Evolutionary conservation across 1,284 basidiomycete genomes (phyloP), one percentile per base, ranked within the genome.

Genomic region (Gymnopus androsaceus): DNA sequence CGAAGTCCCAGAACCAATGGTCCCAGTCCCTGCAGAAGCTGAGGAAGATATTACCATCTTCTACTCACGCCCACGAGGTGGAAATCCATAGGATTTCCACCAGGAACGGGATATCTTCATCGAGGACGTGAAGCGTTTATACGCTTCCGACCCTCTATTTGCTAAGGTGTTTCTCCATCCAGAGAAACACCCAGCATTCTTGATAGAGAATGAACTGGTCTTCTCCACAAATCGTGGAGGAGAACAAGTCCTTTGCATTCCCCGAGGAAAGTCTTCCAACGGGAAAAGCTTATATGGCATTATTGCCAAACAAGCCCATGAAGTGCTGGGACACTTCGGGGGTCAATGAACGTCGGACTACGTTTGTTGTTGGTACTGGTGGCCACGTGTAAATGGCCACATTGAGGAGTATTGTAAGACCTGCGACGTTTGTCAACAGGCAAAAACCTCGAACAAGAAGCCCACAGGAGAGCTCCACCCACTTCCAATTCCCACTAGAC

Each of bases 321-420:
- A 36, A 4, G 44, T 60, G 0, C 9, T 71, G 0, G 68, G 69
- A 0, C 69, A 72, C 40, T 58, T 65, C 9, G 69, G 67, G 0
- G 0, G 50, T 0, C 54, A 60, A 17, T 58, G 64, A 21, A 70
- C 68, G 2, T 5, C 49, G 7, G 49, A 51, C 28, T 70, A 71
- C 42, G 11, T 69, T 0, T 48, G 63, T 19, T 41, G 58, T 1
- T 67, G 60, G 60, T 72, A 64, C 51, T 74, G 70, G 71, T 74
- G 71, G 71, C 68, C 66, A 0, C 38, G 33, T 1, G 57, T 72
- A 7, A 61, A 54, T 3, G 14, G 41, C 2, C 48, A 62, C 27
- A 47, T 51, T 11, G 42, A 57, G 9, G 36, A 48, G 25, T 64
- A 61, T 40, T 62, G 56, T 50, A 52, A 44, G 14, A 49, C 54